Evolutionary conservation across 495 filamentous ascomycete genomes (phyloP).

Genomic region (Beverwykella pulmonaria): DNA sequence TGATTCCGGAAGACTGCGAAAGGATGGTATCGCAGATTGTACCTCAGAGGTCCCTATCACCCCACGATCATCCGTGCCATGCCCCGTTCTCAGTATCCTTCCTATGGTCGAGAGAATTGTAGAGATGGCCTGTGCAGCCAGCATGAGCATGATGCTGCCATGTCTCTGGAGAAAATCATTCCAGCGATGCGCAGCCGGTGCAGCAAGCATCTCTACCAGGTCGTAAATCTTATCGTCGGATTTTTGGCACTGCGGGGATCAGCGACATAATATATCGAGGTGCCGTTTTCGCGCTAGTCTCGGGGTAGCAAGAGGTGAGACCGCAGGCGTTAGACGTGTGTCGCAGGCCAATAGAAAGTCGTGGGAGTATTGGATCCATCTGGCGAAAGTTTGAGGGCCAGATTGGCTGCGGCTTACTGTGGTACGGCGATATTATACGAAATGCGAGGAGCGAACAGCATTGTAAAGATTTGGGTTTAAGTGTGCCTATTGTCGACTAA

Average conservation of each 20-base stretch:
- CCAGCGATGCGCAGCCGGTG: not conserved
- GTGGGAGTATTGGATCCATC: no score
- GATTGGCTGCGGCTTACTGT: no score
- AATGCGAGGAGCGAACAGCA: no score
- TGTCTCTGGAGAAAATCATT: not conserved
- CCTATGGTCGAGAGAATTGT: not conserved
- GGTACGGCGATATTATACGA: no score
- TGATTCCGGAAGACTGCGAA: not conserved
- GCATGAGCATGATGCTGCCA: not conserved
- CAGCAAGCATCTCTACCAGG: not conserved
- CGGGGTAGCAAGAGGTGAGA: no score
- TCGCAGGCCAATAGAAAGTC: no score
- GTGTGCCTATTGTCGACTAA: no score
- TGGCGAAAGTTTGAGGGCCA: no score
- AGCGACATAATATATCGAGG: not conserved
- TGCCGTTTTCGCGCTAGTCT: not conserved
- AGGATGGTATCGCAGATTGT: not conserved
- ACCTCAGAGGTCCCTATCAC: not conserved
- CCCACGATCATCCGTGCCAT: not conserved
- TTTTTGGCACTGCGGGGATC: not conserved
- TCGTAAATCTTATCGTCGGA: not conserved
- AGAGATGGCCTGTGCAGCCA: not conserved
- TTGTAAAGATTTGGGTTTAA: no score
- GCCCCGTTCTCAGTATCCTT: not conserved
- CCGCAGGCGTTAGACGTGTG: no score